Percentiles rank a stretch among this genome's conserved stretches.
Conservation (phyloP, 495 filamentous ascomycete species). For the Opeltia flavorubescens region DNA sequence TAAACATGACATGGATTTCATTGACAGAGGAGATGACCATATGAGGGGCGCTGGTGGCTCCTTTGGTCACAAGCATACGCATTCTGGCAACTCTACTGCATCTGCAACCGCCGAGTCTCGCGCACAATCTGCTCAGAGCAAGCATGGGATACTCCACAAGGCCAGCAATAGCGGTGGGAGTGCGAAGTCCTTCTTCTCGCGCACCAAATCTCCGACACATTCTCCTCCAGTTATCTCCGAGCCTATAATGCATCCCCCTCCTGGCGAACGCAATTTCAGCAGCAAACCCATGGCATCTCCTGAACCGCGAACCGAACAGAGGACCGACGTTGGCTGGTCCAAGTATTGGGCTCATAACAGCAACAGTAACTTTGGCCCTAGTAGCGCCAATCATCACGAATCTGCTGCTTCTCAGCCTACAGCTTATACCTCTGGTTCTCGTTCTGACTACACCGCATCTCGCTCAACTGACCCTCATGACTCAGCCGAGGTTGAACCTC, state of each 20-base stretch:
- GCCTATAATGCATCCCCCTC: slow-evolving; percentile 11
- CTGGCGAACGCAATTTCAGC: background rate
- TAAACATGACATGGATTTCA: slow-evolving; percentile 48
- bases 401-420: slow-evolving; percentile 13
- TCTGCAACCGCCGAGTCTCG: slow-evolving; percentile 20
- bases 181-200: slow-evolving; percentile 15
- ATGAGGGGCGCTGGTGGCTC: slow-evolving; percentile 35
- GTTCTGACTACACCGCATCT: slow-evolving; percentile 12
- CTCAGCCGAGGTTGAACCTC: slow-evolving; percentile 16
- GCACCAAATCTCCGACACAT: slow-evolving; percentile 10
- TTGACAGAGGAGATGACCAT: slow-evolving; percentile 44
- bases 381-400: slow-evolving; percentile 3
- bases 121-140: slow-evolving; percentile 14
- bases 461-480: slow-evolving; percentile 12
- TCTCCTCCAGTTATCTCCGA: slow-evolving; percentile 15
- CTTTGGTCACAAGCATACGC: slow-evolving; percentile 18
- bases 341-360: slow-evolving; percentile 43
- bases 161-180: slow-evolving; percentile 13
- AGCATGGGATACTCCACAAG: slow-evolving; percentile 12
- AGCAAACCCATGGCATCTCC: slow-evolving; percentile 8
- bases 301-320: slow-evolving; percentile 29
- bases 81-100: slow-evolving; percentile 23
- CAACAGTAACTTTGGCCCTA: slow-evolving; percentile 26
- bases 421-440: slow-evolving; percentile 19
- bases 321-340: slow-evolving; percentile 44